Evolutionary conservation across 1,284 basidiomycete species (phyloP).

Genomic region (Microbotryomycetes sp.): DNA sequence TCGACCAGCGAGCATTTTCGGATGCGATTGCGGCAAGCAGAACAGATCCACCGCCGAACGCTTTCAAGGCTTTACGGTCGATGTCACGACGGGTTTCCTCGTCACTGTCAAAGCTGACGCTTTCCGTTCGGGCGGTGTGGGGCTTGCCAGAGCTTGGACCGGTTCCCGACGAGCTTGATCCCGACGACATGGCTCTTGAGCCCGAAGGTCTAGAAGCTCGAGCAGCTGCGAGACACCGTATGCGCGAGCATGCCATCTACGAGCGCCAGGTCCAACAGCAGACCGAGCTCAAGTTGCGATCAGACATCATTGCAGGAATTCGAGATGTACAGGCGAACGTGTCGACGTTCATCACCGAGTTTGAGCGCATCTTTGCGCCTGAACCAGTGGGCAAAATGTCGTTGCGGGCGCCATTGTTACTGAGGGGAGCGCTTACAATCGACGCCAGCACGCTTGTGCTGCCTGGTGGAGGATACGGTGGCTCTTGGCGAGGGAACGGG

Average conservation of each 20-base stretch:
- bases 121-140: conserved; percentile 43
- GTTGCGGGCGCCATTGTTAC: conserved; percentile 18
- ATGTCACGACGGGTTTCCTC: conserved; percentile 45
- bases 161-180: conserved; percentile 27
- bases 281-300: conserved; percentile 29
- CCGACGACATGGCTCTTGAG: conserved; percentile 20
- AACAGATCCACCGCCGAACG: conserved; percentile 4
- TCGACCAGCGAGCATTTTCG: conserved; percentile 14
- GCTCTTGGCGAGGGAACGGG: conserved; percentile 40
- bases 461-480: conserved; percentile 39
- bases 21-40: not conserved
- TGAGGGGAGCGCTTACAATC: conserved; percentile 23
- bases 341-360: conserved; percentile 61
- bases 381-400: not conserved
- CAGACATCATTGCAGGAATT: conserved; percentile 48
- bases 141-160: conserved; percentile 34
- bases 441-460: conserved; percentile 32
- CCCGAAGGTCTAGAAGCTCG: not conserved
- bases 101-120: conserved; percentile 45
- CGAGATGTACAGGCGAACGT: conserved; percentile 69
- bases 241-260: not conserved
- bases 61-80: conserved; percentile 36
- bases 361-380: conserved; percentile 46
- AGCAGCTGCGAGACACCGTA: not conserved
- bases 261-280: conserved; percentile 11